Percentiles rank a stretch among this genome's conserved stretches.
Conservation (phyloP, 345 rosid genomes). For the Lenwebbia sp. region DNA sequence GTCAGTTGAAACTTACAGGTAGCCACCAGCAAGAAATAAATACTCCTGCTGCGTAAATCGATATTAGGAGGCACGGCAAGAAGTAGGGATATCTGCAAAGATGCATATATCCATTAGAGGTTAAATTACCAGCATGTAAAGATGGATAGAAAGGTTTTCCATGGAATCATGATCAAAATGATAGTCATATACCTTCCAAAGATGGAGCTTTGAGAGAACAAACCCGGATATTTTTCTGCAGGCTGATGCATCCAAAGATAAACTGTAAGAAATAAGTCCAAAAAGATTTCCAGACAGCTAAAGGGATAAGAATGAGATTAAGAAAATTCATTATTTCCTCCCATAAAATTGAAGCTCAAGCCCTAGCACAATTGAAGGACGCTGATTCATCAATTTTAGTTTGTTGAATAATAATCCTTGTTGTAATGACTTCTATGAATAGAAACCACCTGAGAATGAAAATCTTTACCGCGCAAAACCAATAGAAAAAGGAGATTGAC, state of each 20-base stretch:
- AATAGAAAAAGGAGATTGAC: neutral
- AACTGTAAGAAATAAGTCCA: neutral
- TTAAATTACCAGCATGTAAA: neutral
- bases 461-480: neutral
- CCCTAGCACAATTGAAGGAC: neutral
- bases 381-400: neutral
- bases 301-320: neutral
- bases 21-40: conserved; percentile 25
- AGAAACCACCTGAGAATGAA: neutral
- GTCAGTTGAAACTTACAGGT: conserved; percentile 17
- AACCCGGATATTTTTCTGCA: conserved; percentile 20
- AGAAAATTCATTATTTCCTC: neutral
- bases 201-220: conserved; percentile 18
- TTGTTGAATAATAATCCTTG: neutral
- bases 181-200: conserved; percentile 18
- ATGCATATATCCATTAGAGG: neutral
- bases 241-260: conserved; percentile 10
- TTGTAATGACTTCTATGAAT: neutral
- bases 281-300: neutral
- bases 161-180: neutral
- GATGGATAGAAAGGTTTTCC: neutral
- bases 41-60: conserved; percentile 19
- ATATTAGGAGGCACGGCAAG: conserved; percentile 31
- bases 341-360: neutral
- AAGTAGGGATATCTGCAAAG: conserved; percentile 32